Conservation (phyloP, 768 basidiomycete species). For the Tephrocybe rancida region DNA sequence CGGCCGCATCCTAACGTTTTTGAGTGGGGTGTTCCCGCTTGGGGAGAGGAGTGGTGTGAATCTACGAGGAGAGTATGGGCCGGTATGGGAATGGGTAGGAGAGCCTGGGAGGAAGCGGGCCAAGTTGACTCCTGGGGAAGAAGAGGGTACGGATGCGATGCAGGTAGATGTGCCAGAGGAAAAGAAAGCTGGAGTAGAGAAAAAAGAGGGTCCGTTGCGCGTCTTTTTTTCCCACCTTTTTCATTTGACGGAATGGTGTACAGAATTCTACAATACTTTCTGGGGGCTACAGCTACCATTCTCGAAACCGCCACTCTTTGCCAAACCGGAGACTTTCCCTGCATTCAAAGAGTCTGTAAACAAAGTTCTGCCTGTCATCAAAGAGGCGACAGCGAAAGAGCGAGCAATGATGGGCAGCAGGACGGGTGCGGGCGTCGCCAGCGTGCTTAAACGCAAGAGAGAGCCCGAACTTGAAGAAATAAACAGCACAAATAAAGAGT, state of each 20-base stretch:
- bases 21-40: slow-evolving; percentile 84
- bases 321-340: slow-evolving; percentile 52
- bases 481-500: slow-evolving; percentile 53
- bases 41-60: slow-evolving; percentile 93
- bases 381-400: slow-evolving; percentile 87
- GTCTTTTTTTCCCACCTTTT: not conserved
- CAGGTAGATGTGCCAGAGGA: slow-evolving; percentile 53
- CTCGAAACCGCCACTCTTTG: slow-evolving; percentile 77
- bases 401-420: slow-evolving; percentile 86
- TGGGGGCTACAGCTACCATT: slow-evolving; percentile 90
- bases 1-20: slow-evolving; percentile 85
- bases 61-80: slow-evolving; percentile 84
- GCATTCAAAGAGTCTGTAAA: slow-evolving; percentile 73
- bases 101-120: slow-evolving; percentile 33
- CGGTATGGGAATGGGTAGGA: slow-evolving; percentile 71
- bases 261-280: slow-evolving; percentile 85
- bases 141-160: slow-evolving; percentile 51
- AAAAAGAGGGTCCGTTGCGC: slow-evolving; percentile 60
- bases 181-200: slow-evolving; percentile 41
- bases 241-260: not conserved
- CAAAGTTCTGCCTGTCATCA: slow-evolving; percentile 76
- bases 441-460: slow-evolving; percentile 63
- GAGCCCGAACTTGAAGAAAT: slow-evolving; percentile 59
- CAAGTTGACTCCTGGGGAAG: slow-evolving; percentile 27
- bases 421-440: slow-evolving; percentile 36